Evolutionary conservation across 345 rosid species (phyloP).

Genomic region (Salix suchowensis): DNA sequence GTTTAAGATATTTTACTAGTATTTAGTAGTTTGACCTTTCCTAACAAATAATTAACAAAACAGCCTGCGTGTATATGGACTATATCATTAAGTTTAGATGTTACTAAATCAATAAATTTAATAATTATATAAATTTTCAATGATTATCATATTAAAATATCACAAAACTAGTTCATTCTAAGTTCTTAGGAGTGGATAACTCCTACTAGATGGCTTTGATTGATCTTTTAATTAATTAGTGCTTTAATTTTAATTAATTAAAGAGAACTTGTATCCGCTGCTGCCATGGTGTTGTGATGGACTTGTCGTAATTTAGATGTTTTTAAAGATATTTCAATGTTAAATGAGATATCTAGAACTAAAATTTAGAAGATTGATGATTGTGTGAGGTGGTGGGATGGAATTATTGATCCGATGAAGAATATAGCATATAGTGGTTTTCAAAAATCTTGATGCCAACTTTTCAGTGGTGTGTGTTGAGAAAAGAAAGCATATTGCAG

Average conservation of each 20-base stretch:
- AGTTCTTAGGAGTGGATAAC: too few species aligned
- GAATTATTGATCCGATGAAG: not conserved
- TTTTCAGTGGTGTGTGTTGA: not conserved
- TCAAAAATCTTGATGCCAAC: not conserved
- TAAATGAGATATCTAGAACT: not conserved
- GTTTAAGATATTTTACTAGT: not conserved
- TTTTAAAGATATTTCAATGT: too few species aligned
- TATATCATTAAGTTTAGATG: rapidly evolving
- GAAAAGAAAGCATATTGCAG: not conserved
- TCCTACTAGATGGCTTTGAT: not conserved
- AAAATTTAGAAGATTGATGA: too few species aligned
- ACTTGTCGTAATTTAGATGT: too few species aligned
- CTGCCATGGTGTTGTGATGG: not conserved
- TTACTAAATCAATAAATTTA: too few species aligned
- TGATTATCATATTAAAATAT: too few species aligned
- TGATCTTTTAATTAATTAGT: not conserved
- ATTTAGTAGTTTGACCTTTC: constrained; percentile 11
- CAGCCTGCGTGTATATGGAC: rapidly evolving
- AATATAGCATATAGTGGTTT: not conserved
- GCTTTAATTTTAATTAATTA: not conserved
- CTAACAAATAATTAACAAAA: constrained; percentile 3
- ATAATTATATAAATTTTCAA: too few species aligned
- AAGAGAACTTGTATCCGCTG: not conserved
- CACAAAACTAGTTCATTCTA: too few species aligned
- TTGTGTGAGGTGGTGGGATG: too few species aligned